Conservation (phyloP, 1,284 basidiomycete species). For the Sanguinoderma infundibulare region DNA sequence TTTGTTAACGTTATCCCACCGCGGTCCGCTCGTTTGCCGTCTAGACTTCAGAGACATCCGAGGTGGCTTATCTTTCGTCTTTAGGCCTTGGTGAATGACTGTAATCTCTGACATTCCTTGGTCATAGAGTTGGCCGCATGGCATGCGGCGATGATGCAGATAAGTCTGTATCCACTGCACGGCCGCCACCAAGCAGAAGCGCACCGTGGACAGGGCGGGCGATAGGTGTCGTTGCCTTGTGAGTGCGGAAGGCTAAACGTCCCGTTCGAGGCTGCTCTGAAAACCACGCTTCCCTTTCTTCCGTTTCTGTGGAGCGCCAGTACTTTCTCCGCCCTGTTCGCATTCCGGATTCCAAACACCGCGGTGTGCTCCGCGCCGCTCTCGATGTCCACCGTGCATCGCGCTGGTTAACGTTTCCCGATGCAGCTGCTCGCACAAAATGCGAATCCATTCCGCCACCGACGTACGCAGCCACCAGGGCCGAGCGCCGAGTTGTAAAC, state of each 20-base stretch:
- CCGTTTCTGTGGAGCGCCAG: not conserved
- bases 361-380: not conserved
- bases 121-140: not conserved
- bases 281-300: not conserved
- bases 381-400: not conserved
- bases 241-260: not conserved
- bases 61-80: not conserved
- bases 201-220: not conserved
- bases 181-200: conserved; percentile 1
- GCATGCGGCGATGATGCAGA: not conserved
- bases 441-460: conserved; percentile 1
- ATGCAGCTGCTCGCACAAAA: not conserved
- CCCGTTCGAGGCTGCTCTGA: no score
- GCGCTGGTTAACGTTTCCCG: not conserved
- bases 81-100: no score
- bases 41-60: not conserved
- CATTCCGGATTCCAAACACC: not conserved
- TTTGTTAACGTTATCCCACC: not conserved
- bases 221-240: not conserved
- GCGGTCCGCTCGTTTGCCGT: not conserved
- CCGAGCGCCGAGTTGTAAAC: not conserved
- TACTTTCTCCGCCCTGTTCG: not conserved
- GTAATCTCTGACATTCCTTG: no score
- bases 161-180: not conserved
- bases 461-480: not conserved